phyloP scores from a whole-genome alignment of 2,329 filamentous ascomycete genomes.

The Monosporascus ibericus region DNA sequence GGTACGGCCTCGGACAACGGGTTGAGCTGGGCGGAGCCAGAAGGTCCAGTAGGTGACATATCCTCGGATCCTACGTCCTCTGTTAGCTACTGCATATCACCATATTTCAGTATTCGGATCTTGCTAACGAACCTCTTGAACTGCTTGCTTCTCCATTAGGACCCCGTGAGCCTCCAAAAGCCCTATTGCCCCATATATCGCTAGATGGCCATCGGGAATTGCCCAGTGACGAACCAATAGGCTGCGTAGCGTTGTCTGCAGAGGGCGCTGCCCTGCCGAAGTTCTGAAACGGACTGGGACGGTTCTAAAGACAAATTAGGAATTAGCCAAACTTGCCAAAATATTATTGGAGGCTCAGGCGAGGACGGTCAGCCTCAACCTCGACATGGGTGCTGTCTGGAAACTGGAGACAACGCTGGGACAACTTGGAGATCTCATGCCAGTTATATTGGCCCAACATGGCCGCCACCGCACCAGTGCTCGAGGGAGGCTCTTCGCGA shows the following conservation, averaged over 20 bases:
- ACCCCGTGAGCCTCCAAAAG: conserved; percentile 38
- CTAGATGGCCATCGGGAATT: conserved; percentile 30
- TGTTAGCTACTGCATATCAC: conserved; percentile 10
- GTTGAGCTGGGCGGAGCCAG: conserved; percentile 64
- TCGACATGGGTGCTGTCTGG: neutral
- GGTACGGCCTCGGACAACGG: conserved; percentile 62
- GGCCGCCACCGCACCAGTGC: too few relatives aligned
- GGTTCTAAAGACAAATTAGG: conserved; percentile 10
- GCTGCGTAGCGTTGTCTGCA: conserved; percentile 27
- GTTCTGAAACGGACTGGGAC: conserved; percentile 28
- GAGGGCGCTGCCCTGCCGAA: conserved; percentile 28
- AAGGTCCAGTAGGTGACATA: conserved; percentile 45
- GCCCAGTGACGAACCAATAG: conserved; percentile 34
- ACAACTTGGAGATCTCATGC: too few relatives aligned
- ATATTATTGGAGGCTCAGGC: neutral
- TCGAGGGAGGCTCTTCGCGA: neutral
- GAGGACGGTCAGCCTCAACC: too few relatives aligned
- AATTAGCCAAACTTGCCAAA: neutral
- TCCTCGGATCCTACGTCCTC: conserved; percentile 31
- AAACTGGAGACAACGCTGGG: too few relatives aligned
- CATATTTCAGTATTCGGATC: neutral
- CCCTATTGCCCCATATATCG: conserved; percentile 46
- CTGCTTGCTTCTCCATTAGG: conserved; percentile 37
- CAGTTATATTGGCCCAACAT: too few relatives aligned
- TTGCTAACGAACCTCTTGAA: conserved; percentile 40